Percentiles rank a stretch among this genome's conserved stretches.
Evolutionary conservation across 768 basidiomycete genomes (phyloP).

Genomic region (Macrolepiota fuliginosa): DNA sequence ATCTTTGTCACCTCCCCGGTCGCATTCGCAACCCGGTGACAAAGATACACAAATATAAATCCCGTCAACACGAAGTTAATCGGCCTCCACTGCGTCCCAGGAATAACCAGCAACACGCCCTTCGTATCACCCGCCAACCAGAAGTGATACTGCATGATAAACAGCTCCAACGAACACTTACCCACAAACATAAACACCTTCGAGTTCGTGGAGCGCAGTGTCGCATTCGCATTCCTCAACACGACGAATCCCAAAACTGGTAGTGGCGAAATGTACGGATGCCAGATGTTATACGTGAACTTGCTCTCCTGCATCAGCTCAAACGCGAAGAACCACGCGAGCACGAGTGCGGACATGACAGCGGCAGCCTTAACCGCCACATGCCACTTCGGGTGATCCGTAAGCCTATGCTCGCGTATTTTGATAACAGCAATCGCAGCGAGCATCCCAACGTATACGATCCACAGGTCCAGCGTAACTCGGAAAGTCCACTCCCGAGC

Average conservation of each 20-base stretch:
- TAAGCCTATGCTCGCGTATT: constrained; percentile 66
- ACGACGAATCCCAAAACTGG: constrained; percentile 76
- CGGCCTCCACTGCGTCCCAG: constrained; percentile 70
- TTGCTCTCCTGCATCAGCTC: constrained; percentile 77
- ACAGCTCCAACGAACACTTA: constrained; percentile 86
- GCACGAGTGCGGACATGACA: constrained; percentile 45
- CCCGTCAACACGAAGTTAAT: constrained; percentile 77
- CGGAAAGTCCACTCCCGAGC: constrained; percentile 88
- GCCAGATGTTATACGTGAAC: constrained; percentile 83
- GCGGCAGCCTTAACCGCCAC: constrained; percentile 45
- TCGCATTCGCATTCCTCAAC: constrained; percentile 72
- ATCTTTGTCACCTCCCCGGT: constrained; percentile 67
- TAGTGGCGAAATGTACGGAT: constrained; percentile 77
- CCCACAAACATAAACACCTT: constrained; percentile 79
- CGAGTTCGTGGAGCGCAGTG: constrained; percentile 69
- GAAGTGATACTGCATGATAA: constrained; percentile 86
- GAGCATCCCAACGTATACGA: constrained; percentile 87
- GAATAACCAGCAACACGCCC: constrained; percentile 76
- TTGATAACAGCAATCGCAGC: constrained; percentile 72
- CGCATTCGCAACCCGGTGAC: constrained; percentile 72
- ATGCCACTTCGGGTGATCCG: constrained; percentile 69
- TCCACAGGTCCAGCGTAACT: constrained; percentile 84
- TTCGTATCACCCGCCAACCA: constrained; percentile 87
- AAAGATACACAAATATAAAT: constrained; percentile 77
- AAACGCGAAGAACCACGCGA: constrained; percentile 82